phyloP scores from a whole-genome alignment of 2,329 filamentous ascomycete genomes.

The Cryphonectria parasitica region DNA sequence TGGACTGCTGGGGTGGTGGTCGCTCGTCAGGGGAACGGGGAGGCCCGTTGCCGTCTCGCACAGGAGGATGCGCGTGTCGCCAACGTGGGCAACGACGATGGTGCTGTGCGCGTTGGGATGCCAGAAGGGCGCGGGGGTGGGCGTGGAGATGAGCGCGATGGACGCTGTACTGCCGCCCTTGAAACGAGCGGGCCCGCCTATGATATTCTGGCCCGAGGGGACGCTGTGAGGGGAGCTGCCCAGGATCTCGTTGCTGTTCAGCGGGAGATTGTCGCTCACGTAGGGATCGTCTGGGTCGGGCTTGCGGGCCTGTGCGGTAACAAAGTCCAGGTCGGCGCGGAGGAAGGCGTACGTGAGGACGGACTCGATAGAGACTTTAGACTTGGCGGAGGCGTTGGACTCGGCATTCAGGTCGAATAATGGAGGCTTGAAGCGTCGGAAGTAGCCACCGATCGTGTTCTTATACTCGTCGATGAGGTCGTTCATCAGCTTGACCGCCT shows the following conservation, averaged over 20 bases:
- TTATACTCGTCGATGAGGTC: conserved; percentile 78
- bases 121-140: conserved; percentile 92
- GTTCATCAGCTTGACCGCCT: conserved; percentile 70
- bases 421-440: conserved; percentile 83
- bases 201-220: conserved; percentile 58
- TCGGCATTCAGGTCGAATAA: conserved; percentile 61
- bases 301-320: conserved; percentile 84
- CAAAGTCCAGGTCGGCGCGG: conserved; percentile 91
- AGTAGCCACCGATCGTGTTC: conserved; percentile 89
- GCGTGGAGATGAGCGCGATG: conserved; percentile 87
- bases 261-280: conserved; percentile 68
- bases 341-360: conserved; percentile 92
- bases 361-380: conserved; percentile 67
- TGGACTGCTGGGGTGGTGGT: conserved; percentile 91
- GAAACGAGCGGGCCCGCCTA: conserved; percentile 79
- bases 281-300: conserved; percentile 72
- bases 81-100: conserved; percentile 85
- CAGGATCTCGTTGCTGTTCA: conserved; percentile 85
- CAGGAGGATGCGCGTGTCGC: conserved; percentile 88
- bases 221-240: conserved; percentile 60
- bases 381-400: conserved; percentile 22
- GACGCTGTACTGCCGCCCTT: conserved; percentile 93
- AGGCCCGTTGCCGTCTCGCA: conserved; percentile 84
- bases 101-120: conserved; percentile 85
- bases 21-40: conserved; percentile 80